Evolutionary conservation across 257 asterid species (phyloP).

Genomic region (Solanum etuberosum): DNA sequence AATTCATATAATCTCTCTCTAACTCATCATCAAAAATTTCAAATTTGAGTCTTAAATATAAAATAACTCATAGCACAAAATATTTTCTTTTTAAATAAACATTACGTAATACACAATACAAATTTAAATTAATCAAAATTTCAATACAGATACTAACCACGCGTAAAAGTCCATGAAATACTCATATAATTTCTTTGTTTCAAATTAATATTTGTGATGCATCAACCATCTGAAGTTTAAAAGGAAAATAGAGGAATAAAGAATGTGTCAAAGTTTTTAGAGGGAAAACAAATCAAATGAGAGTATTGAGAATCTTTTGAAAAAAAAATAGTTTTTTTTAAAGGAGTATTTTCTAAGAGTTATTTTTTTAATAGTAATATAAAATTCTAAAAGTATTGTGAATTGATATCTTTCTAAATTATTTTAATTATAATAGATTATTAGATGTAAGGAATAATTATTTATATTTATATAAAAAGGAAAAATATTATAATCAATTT

Average conservation of each 20-base stretch:
- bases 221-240: not conserved
- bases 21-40: not conserved
- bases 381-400: not conserved
- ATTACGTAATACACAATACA: rapidly evolving
- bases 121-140: not conserved
- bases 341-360: not conserved
- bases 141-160: not conserved
- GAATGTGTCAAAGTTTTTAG: not conserved
- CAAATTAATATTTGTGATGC: not conserved
- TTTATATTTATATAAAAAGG: not conserved
- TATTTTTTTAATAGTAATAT: not conserved
- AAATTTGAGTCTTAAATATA: not conserved
- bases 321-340: not conserved
- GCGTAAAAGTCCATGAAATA: not conserved
- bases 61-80: rapidly evolving
- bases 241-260: not conserved
- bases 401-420: not conserved
- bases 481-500: not conserved
- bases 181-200: not conserved
- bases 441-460: not conserved
- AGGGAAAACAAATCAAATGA: not conserved
- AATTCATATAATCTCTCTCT: not conserved
- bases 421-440: not conserved
- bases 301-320: not conserved
- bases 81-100: not conserved